Conservation (phyloP, 495 filamentous ascomycete species). For the Bombardia bombarda region DNA sequence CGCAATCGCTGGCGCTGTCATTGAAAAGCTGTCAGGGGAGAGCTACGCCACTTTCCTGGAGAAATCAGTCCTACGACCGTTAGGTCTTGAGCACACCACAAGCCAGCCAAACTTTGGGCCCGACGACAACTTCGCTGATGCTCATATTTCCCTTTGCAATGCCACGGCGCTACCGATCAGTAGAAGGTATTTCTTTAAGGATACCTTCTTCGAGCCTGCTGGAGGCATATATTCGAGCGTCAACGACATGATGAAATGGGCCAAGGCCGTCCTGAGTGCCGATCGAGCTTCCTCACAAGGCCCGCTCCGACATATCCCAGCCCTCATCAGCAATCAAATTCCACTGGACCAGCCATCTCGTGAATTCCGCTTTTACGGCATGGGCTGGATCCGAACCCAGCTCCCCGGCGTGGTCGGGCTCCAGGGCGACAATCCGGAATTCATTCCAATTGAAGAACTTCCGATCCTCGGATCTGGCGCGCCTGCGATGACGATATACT, state of each 20-base stretch:
- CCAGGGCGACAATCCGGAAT: constrained; percentile 10
- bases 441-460: background rate
- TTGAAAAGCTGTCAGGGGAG: constrained; percentile 12
- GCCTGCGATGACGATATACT: constrained; percentile 9
- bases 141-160: too few species aligned
- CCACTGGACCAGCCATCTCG: constrained; percentile 3
- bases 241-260: constrained; percentile 7
- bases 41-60: too few species aligned
- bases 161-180: constrained; percentile 1
- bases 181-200: too few species aligned
- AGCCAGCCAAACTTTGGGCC: too few species aligned
- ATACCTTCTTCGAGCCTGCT: constrained; percentile 11
- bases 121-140: too few species aligned
- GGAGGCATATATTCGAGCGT: constrained; percentile 9
- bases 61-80: too few species aligned
- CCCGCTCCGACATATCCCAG: constrained; percentile 1
- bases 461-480: constrained; percentile 13
- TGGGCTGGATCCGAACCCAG: constrained; percentile 10
- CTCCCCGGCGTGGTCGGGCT: constrained; percentile 8
- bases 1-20: constrained; percentile 13
- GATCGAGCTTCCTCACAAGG: background rate
- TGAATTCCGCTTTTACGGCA: constrained; percentile 4
- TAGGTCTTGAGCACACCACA: too few species aligned
- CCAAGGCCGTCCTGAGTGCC: constrained; percentile 1
- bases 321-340: constrained; percentile 5